Evolutionary conservation across 1,284 basidiomycete species (phyloP).

Genomic region (Ustilago cynodontis): DNA sequence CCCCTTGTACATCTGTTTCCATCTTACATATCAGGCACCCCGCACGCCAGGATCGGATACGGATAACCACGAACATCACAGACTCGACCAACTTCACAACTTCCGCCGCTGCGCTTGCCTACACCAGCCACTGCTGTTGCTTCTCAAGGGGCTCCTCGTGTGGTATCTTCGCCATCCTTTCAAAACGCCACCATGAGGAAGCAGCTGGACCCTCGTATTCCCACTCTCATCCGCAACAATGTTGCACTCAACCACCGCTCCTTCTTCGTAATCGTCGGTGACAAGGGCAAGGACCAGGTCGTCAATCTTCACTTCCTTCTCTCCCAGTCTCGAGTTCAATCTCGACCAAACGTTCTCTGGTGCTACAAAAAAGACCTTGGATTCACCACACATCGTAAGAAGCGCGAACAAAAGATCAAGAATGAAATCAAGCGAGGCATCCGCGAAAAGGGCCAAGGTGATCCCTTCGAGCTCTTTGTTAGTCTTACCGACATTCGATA

Average conservation of each 20-base stretch:
- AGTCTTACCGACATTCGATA: slow-evolving; percentile 99
- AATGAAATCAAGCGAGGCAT: slow-evolving; percentile 79
- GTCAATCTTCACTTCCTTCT: slow-evolving; percentile 92
- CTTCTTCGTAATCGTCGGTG: slow-evolving; percentile 96
- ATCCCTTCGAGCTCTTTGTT: slow-evolving; percentile 98
- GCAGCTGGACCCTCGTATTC: slow-evolving; percentile 83
- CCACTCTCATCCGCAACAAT: slow-evolving; percentile 91
- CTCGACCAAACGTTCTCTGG: slow-evolving; percentile 65
- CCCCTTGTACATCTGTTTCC: too few relatives aligned
- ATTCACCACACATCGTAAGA: slow-evolving; percentile 86
- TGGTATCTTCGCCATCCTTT: slow-evolving; percentile 8
- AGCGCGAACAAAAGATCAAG: slow-evolving; percentile 72
- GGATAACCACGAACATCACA: background rate
- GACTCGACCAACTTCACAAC: too few relatives aligned
- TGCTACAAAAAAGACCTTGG: slow-evolving; percentile 69
- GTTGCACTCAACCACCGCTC: slow-evolving; percentile 85
- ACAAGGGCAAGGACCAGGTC: slow-evolving; percentile 93
- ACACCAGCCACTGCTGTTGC: background rate
- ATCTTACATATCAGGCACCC: background rate
- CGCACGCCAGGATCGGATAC: background rate
- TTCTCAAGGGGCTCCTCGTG: background rate
- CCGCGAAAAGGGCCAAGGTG: slow-evolving; percentile 89
- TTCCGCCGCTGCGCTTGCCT: too few relatives aligned
- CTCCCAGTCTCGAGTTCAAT: slow-evolving; percentile 61
- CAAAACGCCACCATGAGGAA: slow-evolving; percentile 59